Evolutionary conservation across 2,329 filamentous ascomycete species (phyloP).

Genomic region (Sphaceloma murrayae): DNA sequence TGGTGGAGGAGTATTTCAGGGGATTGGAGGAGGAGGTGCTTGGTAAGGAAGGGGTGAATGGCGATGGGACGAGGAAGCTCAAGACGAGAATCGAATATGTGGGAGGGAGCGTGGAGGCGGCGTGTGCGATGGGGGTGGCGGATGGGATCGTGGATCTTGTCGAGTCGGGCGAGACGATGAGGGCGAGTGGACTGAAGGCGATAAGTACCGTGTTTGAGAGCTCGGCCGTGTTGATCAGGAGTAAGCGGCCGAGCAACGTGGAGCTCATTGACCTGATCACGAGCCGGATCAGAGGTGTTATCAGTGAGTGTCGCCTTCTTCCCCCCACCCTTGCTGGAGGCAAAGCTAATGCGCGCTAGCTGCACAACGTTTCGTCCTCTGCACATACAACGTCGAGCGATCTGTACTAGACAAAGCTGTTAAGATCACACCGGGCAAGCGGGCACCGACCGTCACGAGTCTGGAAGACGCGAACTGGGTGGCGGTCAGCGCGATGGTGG

Average conservation of each 20-base stretch:
- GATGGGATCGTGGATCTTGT: conserved; percentile 97
- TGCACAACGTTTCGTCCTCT: conserved; percentile 86
- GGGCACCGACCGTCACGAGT: conserved; percentile 82
- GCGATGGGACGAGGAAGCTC: conserved; percentile 46
- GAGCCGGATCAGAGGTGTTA: conserved; percentile 81
- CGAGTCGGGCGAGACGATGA: conserved; percentile 99
- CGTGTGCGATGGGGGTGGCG: conserved; percentile 87
- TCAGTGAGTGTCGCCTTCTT: conserved; percentile 52
- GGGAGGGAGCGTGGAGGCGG: conserved; percentile 93
- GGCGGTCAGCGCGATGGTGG: conserved; percentile 87
- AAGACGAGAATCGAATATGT: conserved; percentile 87
- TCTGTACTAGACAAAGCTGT: conserved; percentile 55
- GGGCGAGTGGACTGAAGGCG: conserved; percentile 82
- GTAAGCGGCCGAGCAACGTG: conserved; percentile 68
- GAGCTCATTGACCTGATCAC: conserved; percentile 75
- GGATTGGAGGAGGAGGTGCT: conserved; percentile 54
- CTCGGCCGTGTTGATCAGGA: conserved; percentile 85
- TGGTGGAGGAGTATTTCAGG: conserved; percentile 76
- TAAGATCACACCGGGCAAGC: conserved; percentile 82
- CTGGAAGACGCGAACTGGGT: conserved; percentile 88
- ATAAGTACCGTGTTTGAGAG: conserved; percentile 89
- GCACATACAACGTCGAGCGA: conserved; percentile 88
- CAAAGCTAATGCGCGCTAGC: conserved; percentile 37
- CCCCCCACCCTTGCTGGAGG: too few species aligned
- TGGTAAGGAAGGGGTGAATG: conserved; percentile 28